Conservation (phyloP, 768 basidiomycete genomes). For the Kwoniella botswanensis region DNA sequence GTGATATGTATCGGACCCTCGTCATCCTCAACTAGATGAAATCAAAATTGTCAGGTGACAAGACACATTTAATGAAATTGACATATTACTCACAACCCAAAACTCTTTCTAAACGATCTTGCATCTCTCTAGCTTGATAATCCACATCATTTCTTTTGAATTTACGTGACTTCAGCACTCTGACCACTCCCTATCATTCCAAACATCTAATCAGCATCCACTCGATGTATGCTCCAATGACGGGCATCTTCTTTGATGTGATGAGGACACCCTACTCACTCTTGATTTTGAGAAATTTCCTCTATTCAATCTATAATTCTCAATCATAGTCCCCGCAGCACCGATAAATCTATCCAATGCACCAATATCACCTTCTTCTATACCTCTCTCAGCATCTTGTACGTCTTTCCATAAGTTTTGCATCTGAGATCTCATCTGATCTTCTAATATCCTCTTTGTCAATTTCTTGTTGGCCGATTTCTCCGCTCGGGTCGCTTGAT, state of each 20-base stretch:
- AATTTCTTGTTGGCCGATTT: constrained; percentile 31
- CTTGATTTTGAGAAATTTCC: constrained; percentile 78
- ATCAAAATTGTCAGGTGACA: neutral
- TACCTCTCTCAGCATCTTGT: constrained; percentile 61
- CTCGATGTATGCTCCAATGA: neutral
- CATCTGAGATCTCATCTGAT: constrained; percentile 60
- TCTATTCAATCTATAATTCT: constrained; percentile 85
- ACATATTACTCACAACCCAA: constrained; percentile 47
- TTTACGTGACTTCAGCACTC: constrained; percentile 28
- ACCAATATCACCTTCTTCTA: constrained; percentile 61
- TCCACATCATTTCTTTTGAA: constrained; percentile 46
- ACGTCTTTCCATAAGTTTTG: constrained; percentile 65
- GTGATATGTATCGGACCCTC: constrained; percentile 48
- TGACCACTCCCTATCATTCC: constrained; percentile 32
- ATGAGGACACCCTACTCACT: constrained; percentile 61
- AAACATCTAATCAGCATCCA: neutral
- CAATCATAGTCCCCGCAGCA: constrained; percentile 83
- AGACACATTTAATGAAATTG: neutral
- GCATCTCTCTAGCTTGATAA: constrained; percentile 56
- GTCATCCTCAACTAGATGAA: constrained; percentile 38
- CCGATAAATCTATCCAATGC: constrained; percentile 76
- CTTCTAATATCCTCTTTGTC: constrained; percentile 42
- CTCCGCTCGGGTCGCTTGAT: constrained; percentile 24
- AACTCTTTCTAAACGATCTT: constrained; percentile 54
- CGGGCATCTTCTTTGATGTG: neutral